Evolutionary conservation across 2,329 filamentous ascomycete species (phyloP), one percentile per base, ranked within the genome.

Genomic region (Calonectria hongkongensis): DNA sequence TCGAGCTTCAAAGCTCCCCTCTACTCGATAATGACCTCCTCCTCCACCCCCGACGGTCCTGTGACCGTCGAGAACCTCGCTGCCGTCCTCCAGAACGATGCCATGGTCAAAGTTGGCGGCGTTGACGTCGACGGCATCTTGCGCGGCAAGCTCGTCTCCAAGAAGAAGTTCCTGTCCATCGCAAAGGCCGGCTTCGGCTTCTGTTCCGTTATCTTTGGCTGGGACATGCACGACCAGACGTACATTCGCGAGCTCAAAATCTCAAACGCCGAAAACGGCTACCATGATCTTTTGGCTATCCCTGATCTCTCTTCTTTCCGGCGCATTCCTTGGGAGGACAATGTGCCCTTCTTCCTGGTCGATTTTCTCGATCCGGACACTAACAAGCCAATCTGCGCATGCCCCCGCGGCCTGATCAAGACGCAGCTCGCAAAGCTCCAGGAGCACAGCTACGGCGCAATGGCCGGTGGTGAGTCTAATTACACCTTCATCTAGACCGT

Each of bases 141-240:
- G 68, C 94, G 95, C 69, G 95, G 95, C 78, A 98, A 98, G 86
- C 89, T 98, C 74, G 92, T 98, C 85, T 95, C 95, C 79, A 98
- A 98, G 89, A 94, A 93, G 82, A 98, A 98, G 86, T 98, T 98
- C 84, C 87, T 98, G 45, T 95, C 94, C 36, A 90, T 98, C 66
- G 93, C 93, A n/a, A 85, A 90, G 50, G 89, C 92, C 54, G 96
- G 95, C 65, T 98, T 98, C 79, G 96, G 95, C 67, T 98, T 98
- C 88, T 98, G 96, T 87, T 97, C 94, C 25, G 95, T 98, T 77
- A 92, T 98, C 76, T 98, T 98, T 80, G 95, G 96, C 82, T 98
- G 96, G 96, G 95, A 98, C 85, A 98, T 98, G 95, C 95, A 98
- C 84, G 96, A 98, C 81, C 89, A 92, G 86, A 97, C 95, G 13